Percentiles rank a stretch among this genome's conserved stretches.
Evolutionary conservation across 1,284 basidiomycete genomes (phyloP).

Genomic region (Grifola frondosa): DNA sequence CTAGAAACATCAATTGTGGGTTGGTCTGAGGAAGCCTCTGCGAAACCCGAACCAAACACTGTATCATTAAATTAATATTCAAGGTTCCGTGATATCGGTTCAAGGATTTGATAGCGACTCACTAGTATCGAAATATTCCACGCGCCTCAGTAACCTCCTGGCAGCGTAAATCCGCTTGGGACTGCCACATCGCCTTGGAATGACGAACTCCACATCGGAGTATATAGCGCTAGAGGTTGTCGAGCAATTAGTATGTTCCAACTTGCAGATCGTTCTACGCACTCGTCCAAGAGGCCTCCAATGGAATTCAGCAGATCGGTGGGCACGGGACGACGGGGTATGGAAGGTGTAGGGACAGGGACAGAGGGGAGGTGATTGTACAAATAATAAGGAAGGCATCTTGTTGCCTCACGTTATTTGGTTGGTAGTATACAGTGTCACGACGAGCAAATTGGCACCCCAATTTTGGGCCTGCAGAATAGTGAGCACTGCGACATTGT

Average conservation of each 20-base stretch:
- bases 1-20: slow-evolving; percentile 19
- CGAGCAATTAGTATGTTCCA: not conserved
- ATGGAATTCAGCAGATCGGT: slow-evolving; percentile 65
- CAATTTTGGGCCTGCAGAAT: slow-evolving; percentile 70
- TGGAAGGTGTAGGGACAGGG: slow-evolving; percentile 45
- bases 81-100: not conserved
- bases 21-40: slow-evolving; percentile 43
- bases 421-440: slow-evolving; percentile 69
- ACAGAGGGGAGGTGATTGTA: slow-evolving; percentile 72
- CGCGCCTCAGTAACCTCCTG: slow-evolving; percentile 63
- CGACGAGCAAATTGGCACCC: slow-evolving; percentile 83
- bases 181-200: slow-evolving; percentile 54
- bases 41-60: slow-evolving; percentile 75
- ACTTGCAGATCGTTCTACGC: not conserved
- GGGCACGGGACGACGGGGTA: slow-evolving; percentile 58
- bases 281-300: slow-evolving; percentile 74
- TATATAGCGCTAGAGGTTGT: slow-evolving; percentile 51
- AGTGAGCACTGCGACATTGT: slow-evolving; percentile 13
- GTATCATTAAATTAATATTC: not conserved
- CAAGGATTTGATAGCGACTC: slow-evolving; percentile 7
- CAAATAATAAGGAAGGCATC: slow-evolving; percentile 79
- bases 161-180: slow-evolving; percentile 61
- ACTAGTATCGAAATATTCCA: slow-evolving; percentile 79
- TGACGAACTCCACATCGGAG: slow-evolving; percentile 78
- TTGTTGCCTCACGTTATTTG: slow-evolving; percentile 51